Evolutionary conservation across 2,329 filamentous ascomycete species (phyloP).

Genomic region (Talaromyces verruculosus): DNA sequence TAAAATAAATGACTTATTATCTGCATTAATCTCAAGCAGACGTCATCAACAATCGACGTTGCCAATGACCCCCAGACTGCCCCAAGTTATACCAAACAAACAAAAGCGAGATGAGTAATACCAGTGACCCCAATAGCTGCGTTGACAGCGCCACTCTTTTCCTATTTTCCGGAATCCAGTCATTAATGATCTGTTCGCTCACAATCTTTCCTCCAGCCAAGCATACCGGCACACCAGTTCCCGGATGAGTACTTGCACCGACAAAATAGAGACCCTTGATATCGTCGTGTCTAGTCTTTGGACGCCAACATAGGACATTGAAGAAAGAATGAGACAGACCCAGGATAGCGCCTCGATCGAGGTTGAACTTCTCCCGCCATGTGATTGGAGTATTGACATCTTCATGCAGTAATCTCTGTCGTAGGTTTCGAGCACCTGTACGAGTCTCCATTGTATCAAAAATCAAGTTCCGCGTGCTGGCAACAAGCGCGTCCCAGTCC

Average conservation of each 20-base stretch:
- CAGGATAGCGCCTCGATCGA: slow-evolving; percentile 72
- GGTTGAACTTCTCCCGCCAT: slow-evolving; percentile 70
- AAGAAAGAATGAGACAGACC: slow-evolving; percentile 72
- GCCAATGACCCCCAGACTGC: neutral
- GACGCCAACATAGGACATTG: slow-evolving; percentile 37
- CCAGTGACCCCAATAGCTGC: neutral
- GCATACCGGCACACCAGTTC: neutral
- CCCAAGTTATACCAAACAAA: neutral
- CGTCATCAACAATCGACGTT: neutral
- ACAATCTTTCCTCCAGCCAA: neutral
- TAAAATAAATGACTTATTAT: neutral
- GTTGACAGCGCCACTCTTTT: neutral
- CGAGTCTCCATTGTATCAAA: neutral
- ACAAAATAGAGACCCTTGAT: slow-evolving; percentile 1
- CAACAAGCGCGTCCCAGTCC: neutral
- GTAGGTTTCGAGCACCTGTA: neutral
- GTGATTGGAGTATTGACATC: neutral
- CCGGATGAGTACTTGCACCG: neutral
- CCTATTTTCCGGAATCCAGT: neutral
- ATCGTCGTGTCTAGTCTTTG: slow-evolving; percentile 26
- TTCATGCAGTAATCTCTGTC: neutral
- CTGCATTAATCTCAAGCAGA: neutral
- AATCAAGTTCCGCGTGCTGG: neutral
- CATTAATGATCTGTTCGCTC: neutral
- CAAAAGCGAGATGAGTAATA: neutral